A percentile compares a stretch with the other conserved stretches of the same genome.
Conservation (phyloP, 345 rosid genomes). For the Euclidium syriacum region DNA sequence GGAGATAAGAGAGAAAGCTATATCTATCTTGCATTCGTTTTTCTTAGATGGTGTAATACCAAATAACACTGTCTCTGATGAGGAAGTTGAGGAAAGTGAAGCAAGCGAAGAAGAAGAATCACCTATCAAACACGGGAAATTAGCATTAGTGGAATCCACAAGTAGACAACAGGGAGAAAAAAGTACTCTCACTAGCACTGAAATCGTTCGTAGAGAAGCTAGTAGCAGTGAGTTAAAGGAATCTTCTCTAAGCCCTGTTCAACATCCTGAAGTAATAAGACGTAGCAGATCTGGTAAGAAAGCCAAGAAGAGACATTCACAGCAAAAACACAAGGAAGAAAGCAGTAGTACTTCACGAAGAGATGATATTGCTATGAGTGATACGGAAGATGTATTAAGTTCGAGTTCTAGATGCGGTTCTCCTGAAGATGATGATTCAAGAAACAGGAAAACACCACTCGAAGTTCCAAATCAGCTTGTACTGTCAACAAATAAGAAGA, state of each 20-base stretch:
- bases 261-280: slow-evolving; percentile 55
- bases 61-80: slow-evolving; percentile 68
- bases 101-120: slow-evolving; percentile 42
- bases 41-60: slow-evolving; percentile 76
- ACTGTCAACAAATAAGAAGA: slow-evolving; percentile 54
- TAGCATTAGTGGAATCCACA: slow-evolving; percentile 42
- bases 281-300: slow-evolving; percentile 88
- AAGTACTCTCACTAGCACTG: slow-evolving; percentile 48
- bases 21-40: slow-evolving; percentile 75
- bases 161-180: slow-evolving; percentile 45
- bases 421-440: slow-evolving; percentile 70
- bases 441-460: slow-evolving; percentile 76
- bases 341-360: slow-evolving; percentile 63
- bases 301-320: slow-evolving; percentile 89
- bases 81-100: slow-evolving; percentile 68
- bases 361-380: slow-evolving; percentile 86
- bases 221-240: slow-evolving; percentile 47
- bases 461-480: slow-evolving; percentile 49
- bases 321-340: slow-evolving; percentile 59
- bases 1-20: slow-evolving; percentile 93
- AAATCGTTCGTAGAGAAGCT: slow-evolving; percentile 43
- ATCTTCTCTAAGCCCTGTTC: slow-evolving; percentile 51
- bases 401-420: slow-evolving; percentile 82
- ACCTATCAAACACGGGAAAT: slow-evolving; percentile 36
- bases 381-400: slow-evolving; percentile 74